Evolutionary conservation across 1,139 yeast genomes (phyloP), one percentile per base, ranked within the genome.

Genomic region (Debaryomyces sp.): DNA sequence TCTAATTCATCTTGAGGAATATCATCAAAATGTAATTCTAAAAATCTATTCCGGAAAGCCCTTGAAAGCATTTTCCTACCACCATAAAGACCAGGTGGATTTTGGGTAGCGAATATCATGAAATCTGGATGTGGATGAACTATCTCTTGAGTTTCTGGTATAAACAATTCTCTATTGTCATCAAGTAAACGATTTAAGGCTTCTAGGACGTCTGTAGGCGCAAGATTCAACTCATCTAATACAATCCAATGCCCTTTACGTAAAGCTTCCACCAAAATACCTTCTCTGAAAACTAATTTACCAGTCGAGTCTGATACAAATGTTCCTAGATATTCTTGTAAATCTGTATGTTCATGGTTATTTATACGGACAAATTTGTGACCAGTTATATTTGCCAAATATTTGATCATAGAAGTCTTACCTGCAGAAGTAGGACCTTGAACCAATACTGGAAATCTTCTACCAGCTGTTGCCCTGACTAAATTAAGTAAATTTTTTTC

Each of bases 361-460:
- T 95, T 95, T 63, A 95, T 95, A 67, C 99, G 87, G 43, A 95
- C 98, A 73, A 94, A 91, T 63, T 87, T 86, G 65, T 95, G 97
- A 12, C 99, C 99, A 0, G 98, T 89, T 35, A 87, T 83, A 59
- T 83, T 87, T 4, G 99, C 98, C 51, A 95, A 74, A 60, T 92
- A 89, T 50, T 85, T 82, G 61, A 95, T 89, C 98, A 95, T 94
- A 50, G 97, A 89, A 0, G 99, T 95, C 63, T 95, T 95, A 75
- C 99, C 99, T 39, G 97, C 92, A 6, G 99, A 94, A 0, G 99
- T 95, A n/a, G 99, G 99, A 58, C 99, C 99, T 66, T 95, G 99
- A 41, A 95, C 87, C 52, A 95, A 76, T 8, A 95, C 89, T 1
- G 99, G 99, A 63, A 89, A 94, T 56, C 88, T 75, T 57, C 89